Conservation (phyloP, 257 asterid species). For the Gentiana dahurica region DNA sequence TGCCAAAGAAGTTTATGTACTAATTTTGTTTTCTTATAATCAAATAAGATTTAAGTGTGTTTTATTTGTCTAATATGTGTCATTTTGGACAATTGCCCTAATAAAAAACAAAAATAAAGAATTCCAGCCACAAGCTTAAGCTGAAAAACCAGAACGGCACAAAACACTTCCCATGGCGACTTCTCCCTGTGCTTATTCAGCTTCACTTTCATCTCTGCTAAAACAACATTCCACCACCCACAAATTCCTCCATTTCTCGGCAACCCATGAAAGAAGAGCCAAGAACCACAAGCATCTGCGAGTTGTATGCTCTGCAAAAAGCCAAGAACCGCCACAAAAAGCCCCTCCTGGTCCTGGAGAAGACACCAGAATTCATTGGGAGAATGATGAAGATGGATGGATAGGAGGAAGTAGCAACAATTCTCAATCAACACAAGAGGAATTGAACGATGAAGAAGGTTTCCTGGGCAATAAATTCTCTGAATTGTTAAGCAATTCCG, state of each 20-base stretch:
- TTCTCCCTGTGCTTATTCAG: slow-evolving; percentile 28
- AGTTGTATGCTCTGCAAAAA: slow-evolving; percentile 29
- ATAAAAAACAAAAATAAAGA: slow-evolving; percentile 1
- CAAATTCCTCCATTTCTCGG: slow-evolving; percentile 11
- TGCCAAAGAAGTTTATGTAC: too few species aligned
- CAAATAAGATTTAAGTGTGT: too few species aligned
- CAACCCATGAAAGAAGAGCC: slow-evolving; percentile 9
- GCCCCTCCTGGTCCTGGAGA: slow-evolving; percentile 50
- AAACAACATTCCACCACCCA: slow-evolving; percentile 21
- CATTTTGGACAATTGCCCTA: slow-evolving; percentile 19
- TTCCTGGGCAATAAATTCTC: slow-evolving; percentile 52
- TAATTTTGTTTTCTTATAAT: too few species aligned
- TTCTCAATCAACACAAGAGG: slow-evolving; percentile 28
- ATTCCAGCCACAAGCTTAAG: too few species aligned
- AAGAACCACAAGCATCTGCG: slow-evolving; percentile 4
- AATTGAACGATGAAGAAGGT: slow-evolving; percentile 33
- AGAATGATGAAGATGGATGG: slow-evolving; percentile 89
- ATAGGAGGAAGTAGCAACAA: slow-evolving; percentile 35
- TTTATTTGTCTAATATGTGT: too few species aligned
- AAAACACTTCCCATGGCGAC: slow-evolving; percentile 45
- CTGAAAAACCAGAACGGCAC: slow-evolving; percentile 5
- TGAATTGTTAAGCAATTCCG: slow-evolving; percentile 59
- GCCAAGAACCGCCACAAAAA: slow-evolving; percentile 24
- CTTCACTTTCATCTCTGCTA: slow-evolving; percentile 32
- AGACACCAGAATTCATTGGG: slow-evolving; percentile 90